Base-by-base conservation (phyloP, 352 stramenopile species). In the Globisporangium paddicum region DNA sequence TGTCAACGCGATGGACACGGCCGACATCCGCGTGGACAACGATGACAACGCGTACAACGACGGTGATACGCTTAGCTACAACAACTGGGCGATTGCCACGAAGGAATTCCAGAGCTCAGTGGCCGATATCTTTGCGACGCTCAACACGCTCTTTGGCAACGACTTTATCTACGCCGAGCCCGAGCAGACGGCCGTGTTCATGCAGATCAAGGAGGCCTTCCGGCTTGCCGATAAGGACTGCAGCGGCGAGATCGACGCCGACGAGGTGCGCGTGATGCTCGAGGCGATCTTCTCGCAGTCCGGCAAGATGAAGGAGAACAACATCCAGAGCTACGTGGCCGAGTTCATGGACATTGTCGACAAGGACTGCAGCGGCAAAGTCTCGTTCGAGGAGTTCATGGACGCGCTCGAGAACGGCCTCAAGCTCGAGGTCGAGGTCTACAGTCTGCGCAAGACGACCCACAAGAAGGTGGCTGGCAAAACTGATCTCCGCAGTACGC, bases 141-240 rank as follows among this genome's bases (percentile, higher is more conserved):
- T 93, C 25, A 58, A 87, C 35, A 73, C 78, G 59, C 69, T 93
- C 7, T 93, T 93, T 49, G 69, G 81, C 25, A 77, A 91, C 16
- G 71, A 70, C 2, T 93, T 93, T 60, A 55, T 81, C 35, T 93
- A 91, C 60, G 76, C 83, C 0, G 78, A 93, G 26, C 74, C 79
- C 21, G 84, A 93, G 23, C 77, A 93, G 49, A 91, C 84, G 0
- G 84, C 84, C 14, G 64, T 93, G 49, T 93, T 91, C 60, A 89
- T 93, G 84, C 84, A 93, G 60, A 93, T 93, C 71, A 93, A 93
- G 60, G 81, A 93, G 56, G 84, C 84, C 0, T 93, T 93, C 63
- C 77, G 84, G 13, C 55, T 89, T 0, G 84, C 81, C 0, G 84
- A 93, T 62, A 86, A 74, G 49, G 84, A 93, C 34, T 88, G 84